Evolutionary conservation across 1,284 basidiomycete genomes (phyloP).

Genomic region (Lignosus rhinocerotis): DNA sequence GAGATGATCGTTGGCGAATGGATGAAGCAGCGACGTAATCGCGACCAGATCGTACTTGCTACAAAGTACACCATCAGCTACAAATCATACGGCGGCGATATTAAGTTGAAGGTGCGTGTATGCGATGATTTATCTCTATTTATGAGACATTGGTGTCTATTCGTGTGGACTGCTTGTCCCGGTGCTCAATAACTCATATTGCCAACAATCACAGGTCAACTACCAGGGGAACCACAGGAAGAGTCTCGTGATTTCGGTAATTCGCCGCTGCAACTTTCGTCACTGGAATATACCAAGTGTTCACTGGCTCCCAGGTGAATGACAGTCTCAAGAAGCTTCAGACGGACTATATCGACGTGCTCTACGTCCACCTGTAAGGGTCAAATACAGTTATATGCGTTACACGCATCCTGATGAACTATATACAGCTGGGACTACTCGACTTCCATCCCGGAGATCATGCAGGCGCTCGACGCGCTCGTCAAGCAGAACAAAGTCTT

Average conservation of each 20-base stretch:
- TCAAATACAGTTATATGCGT: constrained; percentile 15
- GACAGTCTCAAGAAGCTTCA: constrained; percentile 55
- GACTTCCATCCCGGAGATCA: constrained; percentile 56
- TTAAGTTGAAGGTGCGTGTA: constrained; percentile 8
- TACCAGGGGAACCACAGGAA: constrained; percentile 19
- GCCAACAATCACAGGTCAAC: constrained; percentile 6
- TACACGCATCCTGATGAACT: not conserved
- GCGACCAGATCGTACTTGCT: constrained; percentile 46
- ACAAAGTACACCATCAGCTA: constrained; percentile 34
- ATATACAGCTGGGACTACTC: constrained; percentile 49
- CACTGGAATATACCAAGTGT: not conserved
- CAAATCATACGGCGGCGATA: constrained; percentile 1
- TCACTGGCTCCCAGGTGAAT: constrained; percentile 28
- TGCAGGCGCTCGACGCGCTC: constrained; percentile 42
- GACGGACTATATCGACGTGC: constrained; percentile 54
- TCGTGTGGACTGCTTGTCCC: too few species aligned
- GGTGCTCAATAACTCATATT: not conserved
- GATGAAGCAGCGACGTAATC: constrained; percentile 39
- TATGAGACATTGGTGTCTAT: not conserved
- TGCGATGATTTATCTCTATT: not conserved
- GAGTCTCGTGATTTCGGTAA: constrained; percentile 14
- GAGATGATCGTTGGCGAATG: constrained; percentile 43
- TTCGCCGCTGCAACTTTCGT: not conserved
- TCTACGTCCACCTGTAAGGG: constrained; percentile 35
- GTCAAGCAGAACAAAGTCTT: constrained; percentile 40